A percentile compares a stretch with the other conserved stretches of the same genome.
These are phyloP conservation scores for Astragalus membranaceus DNA, from an alignment of 306 rosid genomes.

Conservation along the genomic window DNA sequence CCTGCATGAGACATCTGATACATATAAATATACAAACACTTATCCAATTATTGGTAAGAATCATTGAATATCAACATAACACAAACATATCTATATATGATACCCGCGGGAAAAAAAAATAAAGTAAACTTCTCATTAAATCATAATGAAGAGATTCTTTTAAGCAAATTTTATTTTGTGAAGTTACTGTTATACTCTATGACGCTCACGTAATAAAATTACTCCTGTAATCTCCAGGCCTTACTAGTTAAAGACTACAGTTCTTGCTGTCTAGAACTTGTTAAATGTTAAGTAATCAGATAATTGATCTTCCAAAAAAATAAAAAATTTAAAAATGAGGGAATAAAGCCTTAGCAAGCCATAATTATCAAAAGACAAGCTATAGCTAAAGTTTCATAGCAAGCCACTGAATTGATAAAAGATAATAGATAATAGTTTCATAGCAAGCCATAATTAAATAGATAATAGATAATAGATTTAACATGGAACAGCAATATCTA, in stretches of 20 bases:
- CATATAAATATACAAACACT: neutral
- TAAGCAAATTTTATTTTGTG: neutral
- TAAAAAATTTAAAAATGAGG: neutral
- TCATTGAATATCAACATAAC: neutral
- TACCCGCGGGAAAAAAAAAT: no score
- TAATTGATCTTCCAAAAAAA: neutral
- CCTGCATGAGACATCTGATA: constrained; percentile 47
- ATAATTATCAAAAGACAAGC: constrained; percentile 1
- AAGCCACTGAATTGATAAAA: constrained; percentile 1
- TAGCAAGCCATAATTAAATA: no score
- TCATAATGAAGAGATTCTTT: neutral
- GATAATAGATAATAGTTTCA: no score
- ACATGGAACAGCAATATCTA: no score
- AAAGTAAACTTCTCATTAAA: neutral
- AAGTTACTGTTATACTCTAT: neutral
- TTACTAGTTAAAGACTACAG: neutral
- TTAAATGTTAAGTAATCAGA: constrained; percentile 1
- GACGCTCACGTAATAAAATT: neutral
- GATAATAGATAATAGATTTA: no score
- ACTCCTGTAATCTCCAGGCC: neutral
- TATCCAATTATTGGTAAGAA: neutral
- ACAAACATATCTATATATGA: no score
- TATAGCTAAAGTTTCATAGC: constrained; percentile 2
- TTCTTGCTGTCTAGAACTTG: neutral
- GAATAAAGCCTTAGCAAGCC: neutral